These are phyloP conservation scores for Lactuca sativa DNA, from an alignment of 129 eudicot species.

Conservation along the genomic window DNA sequence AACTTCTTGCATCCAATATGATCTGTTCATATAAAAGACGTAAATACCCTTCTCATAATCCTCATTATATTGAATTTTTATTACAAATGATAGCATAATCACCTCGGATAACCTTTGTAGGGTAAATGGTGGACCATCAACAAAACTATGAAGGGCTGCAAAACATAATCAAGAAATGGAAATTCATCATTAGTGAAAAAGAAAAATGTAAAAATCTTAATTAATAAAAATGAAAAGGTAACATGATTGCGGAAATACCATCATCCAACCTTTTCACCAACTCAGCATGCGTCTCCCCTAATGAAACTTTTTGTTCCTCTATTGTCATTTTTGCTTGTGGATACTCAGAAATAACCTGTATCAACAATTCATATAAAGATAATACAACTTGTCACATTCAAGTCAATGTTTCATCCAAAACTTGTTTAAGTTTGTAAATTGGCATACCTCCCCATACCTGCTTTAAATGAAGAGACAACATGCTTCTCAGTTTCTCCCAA, in stretches of 20 bases:
- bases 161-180: slow-evolving; percentile 19
- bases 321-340: slow-evolving; percentile 61
- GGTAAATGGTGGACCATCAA: slow-evolving; percentile 95
- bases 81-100: slow-evolving; percentile 9
- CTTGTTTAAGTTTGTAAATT: slow-evolving; percentile 6
- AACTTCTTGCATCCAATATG: slow-evolving; percentile 60
- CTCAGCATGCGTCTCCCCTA: slow-evolving; percentile 71
- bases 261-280: slow-evolving; percentile 92
- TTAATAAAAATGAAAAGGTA: slow-evolving; percentile 8
- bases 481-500: slow-evolving; percentile 74
- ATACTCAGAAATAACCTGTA: slow-evolving; percentile 73
- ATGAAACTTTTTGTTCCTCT: slow-evolving; percentile 59
- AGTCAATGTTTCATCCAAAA: neutral
- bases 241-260: slow-evolving; percentile 67
- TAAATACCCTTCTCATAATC: neutral
- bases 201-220: no score
- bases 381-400: neutral
- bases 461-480: slow-evolving; percentile 74
- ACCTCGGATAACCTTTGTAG: slow-evolving; percentile 95
- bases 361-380: neutral
- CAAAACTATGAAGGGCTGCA: slow-evolving; percentile 79
- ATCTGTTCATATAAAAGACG: slow-evolving; percentile 47
- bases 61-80: neutral
- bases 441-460: slow-evolving; percentile 81
- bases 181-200: neutral